Base-by-base conservation (phyloP, 352 stramenopile genomes). In the Phytopythium delawarense region DNA sequence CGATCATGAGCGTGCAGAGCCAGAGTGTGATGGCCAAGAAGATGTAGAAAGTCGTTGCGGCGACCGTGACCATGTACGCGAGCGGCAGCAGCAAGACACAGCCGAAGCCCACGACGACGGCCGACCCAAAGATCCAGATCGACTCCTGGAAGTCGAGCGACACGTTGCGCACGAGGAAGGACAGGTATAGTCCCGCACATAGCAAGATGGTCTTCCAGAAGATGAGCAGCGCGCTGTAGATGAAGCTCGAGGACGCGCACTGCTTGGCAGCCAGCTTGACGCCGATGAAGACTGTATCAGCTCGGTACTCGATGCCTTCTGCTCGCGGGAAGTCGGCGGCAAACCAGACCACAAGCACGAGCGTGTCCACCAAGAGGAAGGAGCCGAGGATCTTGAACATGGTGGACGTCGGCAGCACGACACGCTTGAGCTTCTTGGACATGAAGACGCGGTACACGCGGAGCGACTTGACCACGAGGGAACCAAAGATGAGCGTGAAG, bases 131-230 rank as follows among this genome's bases (percentile, higher is more conserved):
- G 44, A 70, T 73, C 71, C 71, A 76, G 34, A 76, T 61, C 0
- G 65, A 66, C 34, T 79, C 71, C 40, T 79, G 71, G 40, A 76
- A 79, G 25, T 79, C 71, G 9, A 52, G 28, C 39, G 67, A 74
- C 23, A 72, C 67, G 34, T 78, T 59, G 15, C 67, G 71, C 44
- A 78, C 75, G 4, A 72, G 44, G 42, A 78, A 76, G 28, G 61
- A 65, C 18, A 74, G 20, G 44, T 67, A 76, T 13, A 71, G 39
- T 13, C 61, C 64, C 25, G 60, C 20, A 12, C 61, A 62, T 0
- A 72, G 42, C 42, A 77, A 32, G 23, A 77, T 67, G 5, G 67
- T 51, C 44, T 81, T 79, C 67, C 67, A 81, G 51, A 81, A 81
- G 16, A 81, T 74, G n/a, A 75, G 23, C 21, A 77, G 25, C 21